Percentiles rank a stretch among this genome's conserved stretches.
Conservation (phyloP, 257 asterid genomes). For the Gentiana straminea region DNA sequence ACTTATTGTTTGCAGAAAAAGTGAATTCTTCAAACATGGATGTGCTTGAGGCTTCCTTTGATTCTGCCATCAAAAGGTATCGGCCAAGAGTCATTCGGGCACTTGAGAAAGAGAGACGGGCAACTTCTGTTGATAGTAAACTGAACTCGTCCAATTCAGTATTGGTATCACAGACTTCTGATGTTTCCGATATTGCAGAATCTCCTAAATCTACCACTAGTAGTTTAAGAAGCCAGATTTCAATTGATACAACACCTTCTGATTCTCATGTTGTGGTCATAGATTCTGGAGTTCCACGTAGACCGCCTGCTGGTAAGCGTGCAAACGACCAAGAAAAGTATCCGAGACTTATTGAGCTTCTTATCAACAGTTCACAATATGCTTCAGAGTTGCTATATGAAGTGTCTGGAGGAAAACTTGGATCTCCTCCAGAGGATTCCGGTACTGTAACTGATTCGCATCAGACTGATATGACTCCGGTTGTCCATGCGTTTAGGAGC, state of each 20-base stretch:
- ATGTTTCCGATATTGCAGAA: conserved; percentile 59
- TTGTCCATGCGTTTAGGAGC: conserved; percentile 58
- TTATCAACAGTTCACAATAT: conserved; percentile 71
- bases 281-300: conserved; percentile 96
- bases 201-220: conserved; percentile 64
- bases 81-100: conserved; percentile 71
- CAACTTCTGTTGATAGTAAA: conserved; percentile 71
- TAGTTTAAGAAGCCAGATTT: conserved; percentile 42
- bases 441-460: conserved; percentile 22
- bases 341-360: conserved; percentile 93
- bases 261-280: conserved; percentile 75
- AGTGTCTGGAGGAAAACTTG: conserved; percentile 77
- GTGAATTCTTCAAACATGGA: conserved; percentile 43
- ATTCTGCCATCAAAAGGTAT: conserved; percentile 72
- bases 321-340: conserved; percentile 79
- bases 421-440: conserved; percentile 35
- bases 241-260: conserved; percentile 26
- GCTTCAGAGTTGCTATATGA: conserved; percentile 66
- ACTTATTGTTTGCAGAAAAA: conserved; percentile 74
- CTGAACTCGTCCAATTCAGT: conserved; percentile 43
- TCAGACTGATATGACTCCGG: conserved; percentile 38
- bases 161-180: conserved; percentile 60
- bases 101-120: conserved; percentile 89
- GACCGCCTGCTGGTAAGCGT: conserved; percentile 99
- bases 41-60: conserved; percentile 73